A percentile compares a stretch with the other conserved stretches of the same genome.
These are phyloP conservation scores for Mycena floridula DNA, from an alignment of 768 basidiomycete species.

Conservation along the genomic window DNA sequence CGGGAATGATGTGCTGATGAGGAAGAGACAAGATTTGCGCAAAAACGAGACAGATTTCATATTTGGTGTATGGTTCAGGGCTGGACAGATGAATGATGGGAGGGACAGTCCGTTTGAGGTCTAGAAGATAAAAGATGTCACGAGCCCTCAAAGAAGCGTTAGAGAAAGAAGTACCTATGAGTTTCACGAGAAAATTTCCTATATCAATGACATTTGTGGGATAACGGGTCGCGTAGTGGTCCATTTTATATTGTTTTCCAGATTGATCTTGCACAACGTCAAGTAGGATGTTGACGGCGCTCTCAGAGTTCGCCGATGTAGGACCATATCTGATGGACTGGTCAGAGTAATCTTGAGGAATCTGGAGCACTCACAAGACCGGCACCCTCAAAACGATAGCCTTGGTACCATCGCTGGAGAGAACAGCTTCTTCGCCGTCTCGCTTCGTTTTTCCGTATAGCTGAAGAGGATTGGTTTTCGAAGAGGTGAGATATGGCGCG, in stretches of 20 bases:
- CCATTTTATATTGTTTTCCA: constrained; percentile 90
- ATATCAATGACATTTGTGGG: constrained; percentile 91
- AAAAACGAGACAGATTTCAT: constrained; percentile 83
- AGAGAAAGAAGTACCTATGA: constrained; percentile 46
- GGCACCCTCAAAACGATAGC: constrained; percentile 81
- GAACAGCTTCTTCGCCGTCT: constrained; percentile 78
- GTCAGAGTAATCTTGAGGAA: neutral
- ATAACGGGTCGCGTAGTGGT: constrained; percentile 88
- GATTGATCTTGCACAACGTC: constrained; percentile 85
- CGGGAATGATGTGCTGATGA: constrained; percentile 70
- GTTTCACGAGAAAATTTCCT: constrained; percentile 73
- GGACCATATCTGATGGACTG: constrained; percentile 71
- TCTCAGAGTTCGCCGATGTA: constrained; percentile 77
- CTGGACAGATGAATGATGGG: constrained; percentile 83
- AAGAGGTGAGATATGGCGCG: constrained; percentile 79
- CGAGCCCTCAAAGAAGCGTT: neutral
- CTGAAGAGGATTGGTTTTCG: constrained; percentile 77
- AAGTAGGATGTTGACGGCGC: constrained; percentile 82
- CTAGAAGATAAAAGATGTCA: neutral
- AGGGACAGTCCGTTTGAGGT: constrained; percentile 32
- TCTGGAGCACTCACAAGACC: constrained; percentile 55
- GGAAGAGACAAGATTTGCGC: constrained; percentile 64
- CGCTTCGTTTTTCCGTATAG: constrained; percentile 85
- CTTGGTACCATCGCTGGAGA: constrained; percentile 51
- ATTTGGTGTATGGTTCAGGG: constrained; percentile 83